Conservation (phyloP, 164 flowering plant genomes). For the Hamamelis virginiana region DNA sequence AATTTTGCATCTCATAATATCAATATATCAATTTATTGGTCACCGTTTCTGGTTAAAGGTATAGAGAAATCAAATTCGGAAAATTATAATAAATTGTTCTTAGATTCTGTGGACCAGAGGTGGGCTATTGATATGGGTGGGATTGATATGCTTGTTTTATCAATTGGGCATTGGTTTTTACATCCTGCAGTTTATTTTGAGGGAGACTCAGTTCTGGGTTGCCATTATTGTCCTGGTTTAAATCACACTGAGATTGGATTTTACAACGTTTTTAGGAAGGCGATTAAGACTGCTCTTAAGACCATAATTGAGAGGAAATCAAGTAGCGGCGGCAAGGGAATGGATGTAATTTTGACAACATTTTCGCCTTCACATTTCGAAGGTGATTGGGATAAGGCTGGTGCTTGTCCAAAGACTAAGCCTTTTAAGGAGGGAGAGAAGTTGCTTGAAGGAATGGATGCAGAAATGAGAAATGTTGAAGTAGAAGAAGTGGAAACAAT, state of each 20-base stretch:
- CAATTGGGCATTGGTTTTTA: slow-evolving; percentile 92
- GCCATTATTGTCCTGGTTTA: slow-evolving; percentile 66
- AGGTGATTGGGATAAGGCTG: slow-evolving; percentile 91
- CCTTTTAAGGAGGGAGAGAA: slow-evolving; percentile 66
- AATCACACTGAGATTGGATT: slow-evolving; percentile 83
- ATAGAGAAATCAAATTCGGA: slow-evolving; percentile 51
- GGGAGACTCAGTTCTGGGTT: slow-evolving; percentile 56
- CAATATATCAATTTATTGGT: slow-evolving; percentile 77
- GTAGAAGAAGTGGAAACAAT: slow-evolving; percentile 55
- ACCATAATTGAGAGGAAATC: slow-evolving; percentile 34
- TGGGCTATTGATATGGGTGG: slow-evolving; percentile 69
- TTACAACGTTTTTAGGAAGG: slow-evolving; percentile 66
- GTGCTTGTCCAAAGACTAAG: slow-evolving; percentile 66
- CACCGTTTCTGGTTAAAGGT: slow-evolving; percentile 84
- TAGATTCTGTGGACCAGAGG: slow-evolving; percentile 62
- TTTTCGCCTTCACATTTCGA: slow-evolving; percentile 91
- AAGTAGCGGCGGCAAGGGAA: slow-evolving; percentile 18
- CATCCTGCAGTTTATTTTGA: slow-evolving; percentile 77
- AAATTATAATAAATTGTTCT: slow-evolving; percentile 52
- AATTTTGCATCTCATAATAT: slow-evolving; percentile 54
- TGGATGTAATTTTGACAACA: slow-evolving; percentile 60
- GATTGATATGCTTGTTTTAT: slow-evolving; percentile 65
- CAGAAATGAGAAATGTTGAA: slow-evolving; percentile 63
- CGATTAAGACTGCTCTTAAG: slow-evolving; percentile 55
- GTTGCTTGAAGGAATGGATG: slow-evolving; percentile 62